Conservation (phyloP, 257 asterid genomes). For the Nicotiana otophora region DNA sequence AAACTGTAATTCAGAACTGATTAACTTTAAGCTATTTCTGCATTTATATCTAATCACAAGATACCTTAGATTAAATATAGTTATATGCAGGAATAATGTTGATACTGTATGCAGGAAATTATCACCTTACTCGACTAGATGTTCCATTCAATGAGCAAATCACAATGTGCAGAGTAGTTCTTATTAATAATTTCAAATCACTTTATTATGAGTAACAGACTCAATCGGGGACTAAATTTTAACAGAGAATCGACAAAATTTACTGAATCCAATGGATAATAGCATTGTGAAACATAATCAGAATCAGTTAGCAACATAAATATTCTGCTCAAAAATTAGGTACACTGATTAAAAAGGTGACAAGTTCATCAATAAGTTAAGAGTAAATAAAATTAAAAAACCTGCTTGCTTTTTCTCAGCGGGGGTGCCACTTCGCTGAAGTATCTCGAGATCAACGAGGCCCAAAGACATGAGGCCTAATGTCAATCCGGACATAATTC, state of each 20-base stretch:
- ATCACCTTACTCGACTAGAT: not conserved
- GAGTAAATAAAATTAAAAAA: not conserved
- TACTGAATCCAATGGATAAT: too few relatives aligned
- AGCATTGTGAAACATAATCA: too few relatives aligned
- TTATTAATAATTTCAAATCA: not conserved
- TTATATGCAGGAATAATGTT: not conserved
- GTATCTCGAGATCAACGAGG: conserved; percentile 89
- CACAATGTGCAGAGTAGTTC: not conserved
- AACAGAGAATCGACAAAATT: too few relatives aligned
- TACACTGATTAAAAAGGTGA: not conserved
- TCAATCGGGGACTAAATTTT: not conserved
- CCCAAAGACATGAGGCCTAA: conserved; percentile 85
- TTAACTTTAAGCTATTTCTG: not conserved
- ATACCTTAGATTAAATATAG: not conserved
- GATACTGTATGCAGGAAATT: not conserved
- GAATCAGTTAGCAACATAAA: too few relatives aligned
- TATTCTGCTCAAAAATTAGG: too few relatives aligned
- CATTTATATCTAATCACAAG: not conserved
- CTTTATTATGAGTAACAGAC: not conserved
- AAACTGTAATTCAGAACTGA: not conserved
- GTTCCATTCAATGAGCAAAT: not conserved
- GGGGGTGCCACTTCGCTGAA: conserved; percentile 78
- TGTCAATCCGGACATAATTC: conserved; percentile 88
- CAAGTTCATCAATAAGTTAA: not conserved
- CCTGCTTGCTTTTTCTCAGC: conserved; percentile 81